Conservation (phyloP, 140 eudicot genomes). For the Ambrosia hybrid region DNA sequence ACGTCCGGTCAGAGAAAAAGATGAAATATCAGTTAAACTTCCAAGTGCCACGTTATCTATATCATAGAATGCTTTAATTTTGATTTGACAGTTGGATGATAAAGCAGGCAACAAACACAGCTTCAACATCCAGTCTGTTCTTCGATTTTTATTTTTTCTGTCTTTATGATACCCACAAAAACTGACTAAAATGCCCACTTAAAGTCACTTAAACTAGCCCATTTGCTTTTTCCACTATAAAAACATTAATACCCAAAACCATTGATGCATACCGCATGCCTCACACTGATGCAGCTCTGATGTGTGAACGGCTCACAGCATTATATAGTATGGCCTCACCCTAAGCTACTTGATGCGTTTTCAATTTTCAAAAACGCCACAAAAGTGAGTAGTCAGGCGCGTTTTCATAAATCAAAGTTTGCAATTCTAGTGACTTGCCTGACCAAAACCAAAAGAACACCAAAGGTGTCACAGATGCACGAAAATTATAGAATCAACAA, state of each 20-base stretch:
- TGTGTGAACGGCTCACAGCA: not conserved
- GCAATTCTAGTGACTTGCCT: not conserved
- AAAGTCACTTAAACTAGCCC: not conserved
- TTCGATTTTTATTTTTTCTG: not conserved
- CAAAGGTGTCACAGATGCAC: constrained; percentile 2
- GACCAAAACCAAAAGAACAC: constrained; percentile 10
- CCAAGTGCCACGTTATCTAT: not conserved
- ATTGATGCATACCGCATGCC: not conserved
- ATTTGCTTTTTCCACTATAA: not conserved
- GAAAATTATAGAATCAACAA: not conserved
- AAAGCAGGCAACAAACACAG: not conserved
- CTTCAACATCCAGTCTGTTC: not conserved
- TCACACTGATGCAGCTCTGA: not conserved
- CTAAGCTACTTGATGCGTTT: not conserved
- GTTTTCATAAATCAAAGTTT: not conserved
- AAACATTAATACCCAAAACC: not conserved
- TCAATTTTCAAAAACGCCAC: not conserved
- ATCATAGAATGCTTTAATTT: not conserved
- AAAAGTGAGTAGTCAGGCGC: not conserved
- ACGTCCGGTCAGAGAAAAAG: not conserved
- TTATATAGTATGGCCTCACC: not conserved
- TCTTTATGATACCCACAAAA: not conserved
- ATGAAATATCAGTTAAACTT: not conserved
- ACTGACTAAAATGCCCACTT: not conserved
- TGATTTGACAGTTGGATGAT: not conserved